phyloP scores from a whole-genome alignment of 352 stramenopile genomes.

The Globisporangium orthogonon region DNA sequence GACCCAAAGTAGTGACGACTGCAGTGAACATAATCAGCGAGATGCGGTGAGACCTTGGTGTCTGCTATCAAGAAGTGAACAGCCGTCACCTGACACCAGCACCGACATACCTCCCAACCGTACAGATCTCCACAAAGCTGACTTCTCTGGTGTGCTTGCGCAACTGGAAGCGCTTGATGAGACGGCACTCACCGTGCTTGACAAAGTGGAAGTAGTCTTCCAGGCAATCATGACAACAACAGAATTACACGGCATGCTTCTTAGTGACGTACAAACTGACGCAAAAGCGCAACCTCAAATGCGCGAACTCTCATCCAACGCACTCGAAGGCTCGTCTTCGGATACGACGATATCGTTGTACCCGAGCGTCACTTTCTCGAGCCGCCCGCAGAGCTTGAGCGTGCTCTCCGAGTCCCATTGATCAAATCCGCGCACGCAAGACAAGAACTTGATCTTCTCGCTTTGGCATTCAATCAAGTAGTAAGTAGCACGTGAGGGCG shows the following conservation, averaged over 20 bases:
- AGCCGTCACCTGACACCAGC: background rate
- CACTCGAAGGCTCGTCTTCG: slow-evolving; percentile 52
- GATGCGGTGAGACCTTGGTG: background rate
- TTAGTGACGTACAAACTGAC: no score
- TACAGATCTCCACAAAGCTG: slow-evolving; percentile 52
- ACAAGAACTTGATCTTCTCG: slow-evolving; percentile 63
- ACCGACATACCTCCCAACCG: slow-evolving; percentile 14
- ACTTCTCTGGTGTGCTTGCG: slow-evolving; percentile 13
- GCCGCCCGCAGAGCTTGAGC: slow-evolving; percentile 44
- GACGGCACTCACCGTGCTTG: slow-evolving; percentile 51
- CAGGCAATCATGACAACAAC: background rate
- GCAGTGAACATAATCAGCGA: background rate
- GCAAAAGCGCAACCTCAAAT: no score
- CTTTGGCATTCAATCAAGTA: slow-evolving; percentile 11
- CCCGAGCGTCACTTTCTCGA: slow-evolving; percentile 48
- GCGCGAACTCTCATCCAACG: slow-evolving; percentile 3
- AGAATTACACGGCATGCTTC: background rate
- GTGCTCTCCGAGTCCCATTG: slow-evolving; percentile 63
- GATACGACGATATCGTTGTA: slow-evolving; percentile 62
- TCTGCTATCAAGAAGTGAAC: background rate
- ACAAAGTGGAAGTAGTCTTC: slow-evolving; percentile 60
- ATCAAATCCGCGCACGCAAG: slow-evolving; percentile 32
- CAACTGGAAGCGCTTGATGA: slow-evolving; percentile 45
- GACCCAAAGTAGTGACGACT: slow-evolving; percentile 61
- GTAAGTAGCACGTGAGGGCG: background rate